Evolutionary conservation across 108 stramenopile genomes (phyloP), one percentile per base, ranked within the genome.

Genomic region (Cyclotella choctawhatcheeana): DNA sequence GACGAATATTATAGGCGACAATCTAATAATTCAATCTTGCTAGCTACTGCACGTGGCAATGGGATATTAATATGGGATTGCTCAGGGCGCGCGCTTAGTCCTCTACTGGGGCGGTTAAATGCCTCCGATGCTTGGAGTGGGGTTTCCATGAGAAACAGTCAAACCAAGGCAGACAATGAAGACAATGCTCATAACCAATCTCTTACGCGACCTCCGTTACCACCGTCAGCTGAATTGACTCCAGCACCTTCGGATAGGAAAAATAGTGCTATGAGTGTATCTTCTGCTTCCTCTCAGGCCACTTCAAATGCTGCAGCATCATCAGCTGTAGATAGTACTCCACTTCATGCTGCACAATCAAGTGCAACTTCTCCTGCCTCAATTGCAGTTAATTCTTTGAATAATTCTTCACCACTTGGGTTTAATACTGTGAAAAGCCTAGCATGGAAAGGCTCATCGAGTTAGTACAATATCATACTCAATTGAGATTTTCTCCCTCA

Each of bases 61-160:
- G 86, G 86, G 2, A 77, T 87, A 17, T 35, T 93, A 35, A 73
- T 93, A 21, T 93, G 89, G 88, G 92, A 93, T 74, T 89, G 85
- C 30, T 87, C 85, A 27, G 92, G 92, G 25, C 86, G 85, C 20
- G 79, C 86, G 32, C 65, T 85, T 26, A 89, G 81, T 50, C 92
- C 92, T 14, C 58, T 93, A 3, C 56, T 89, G 25, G 89, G 89
- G 40, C 68, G 89, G 63, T 77, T 92, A 24, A 64, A 77, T 16
- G 72, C 82, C 5, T 72, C 65, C 14, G 64, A 59, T 59, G 44
- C 66, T 20, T 44, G 55, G 66, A 43, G 50, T 45, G 53, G 27
- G 2, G 34, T 18, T 30, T n/a, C n/a, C n/a, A 33, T 52, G 32
- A 44, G 4, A 44, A 54, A 33, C 24, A 31, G 40, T 7, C 29